phyloP scores from a whole-genome alignment of 352 stramenopile genomes.

The Phytophthora constricta region DNA sequence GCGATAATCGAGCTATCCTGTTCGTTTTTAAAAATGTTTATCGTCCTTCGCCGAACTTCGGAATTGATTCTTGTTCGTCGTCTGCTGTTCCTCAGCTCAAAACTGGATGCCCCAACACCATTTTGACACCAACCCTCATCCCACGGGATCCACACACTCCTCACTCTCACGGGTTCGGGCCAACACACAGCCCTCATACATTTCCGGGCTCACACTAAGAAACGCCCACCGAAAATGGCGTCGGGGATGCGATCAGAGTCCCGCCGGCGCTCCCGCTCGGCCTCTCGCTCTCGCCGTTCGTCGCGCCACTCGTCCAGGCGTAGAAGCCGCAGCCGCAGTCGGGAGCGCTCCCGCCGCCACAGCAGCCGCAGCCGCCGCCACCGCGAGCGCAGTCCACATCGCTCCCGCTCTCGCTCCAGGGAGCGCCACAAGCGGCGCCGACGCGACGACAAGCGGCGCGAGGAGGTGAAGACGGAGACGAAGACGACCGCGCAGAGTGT shows the following conservation, averaged over 20 bases:
- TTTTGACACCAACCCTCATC: too few relatives aligned
- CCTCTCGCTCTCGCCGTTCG: constrained; percentile 21
- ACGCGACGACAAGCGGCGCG: constrained; percentile 18
- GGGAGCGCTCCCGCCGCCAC: constrained; percentile 39
- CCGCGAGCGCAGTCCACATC: constrained; percentile 8
- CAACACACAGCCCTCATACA: too few relatives aligned
- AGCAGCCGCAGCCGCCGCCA: constrained; percentile 29
- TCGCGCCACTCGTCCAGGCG: constrained; percentile 31
- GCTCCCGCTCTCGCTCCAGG: constrained; percentile 33
- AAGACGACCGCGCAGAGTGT: background rate
- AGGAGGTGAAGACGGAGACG: background rate
- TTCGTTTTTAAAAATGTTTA: too few relatives aligned
- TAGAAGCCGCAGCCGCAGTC: constrained; percentile 27
- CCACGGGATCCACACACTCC: too few relatives aligned
- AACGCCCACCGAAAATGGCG: too few relatives aligned
- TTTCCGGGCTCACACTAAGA: too few relatives aligned
- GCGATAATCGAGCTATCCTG: too few relatives aligned
- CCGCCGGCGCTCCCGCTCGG: constrained; percentile 9
- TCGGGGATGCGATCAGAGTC: background rate
- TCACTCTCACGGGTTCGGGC: too few relatives aligned
- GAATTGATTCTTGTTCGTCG: too few relatives aligned
- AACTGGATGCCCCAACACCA: too few relatives aligned
- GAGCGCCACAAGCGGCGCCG: constrained; percentile 33
- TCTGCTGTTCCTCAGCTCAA: too few relatives aligned
- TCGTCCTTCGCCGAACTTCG: too few relatives aligned